phyloP scores from a whole-genome alignment of 2,329 filamentous ascomycete genomes.

The Monosporascus sp. region DNA sequence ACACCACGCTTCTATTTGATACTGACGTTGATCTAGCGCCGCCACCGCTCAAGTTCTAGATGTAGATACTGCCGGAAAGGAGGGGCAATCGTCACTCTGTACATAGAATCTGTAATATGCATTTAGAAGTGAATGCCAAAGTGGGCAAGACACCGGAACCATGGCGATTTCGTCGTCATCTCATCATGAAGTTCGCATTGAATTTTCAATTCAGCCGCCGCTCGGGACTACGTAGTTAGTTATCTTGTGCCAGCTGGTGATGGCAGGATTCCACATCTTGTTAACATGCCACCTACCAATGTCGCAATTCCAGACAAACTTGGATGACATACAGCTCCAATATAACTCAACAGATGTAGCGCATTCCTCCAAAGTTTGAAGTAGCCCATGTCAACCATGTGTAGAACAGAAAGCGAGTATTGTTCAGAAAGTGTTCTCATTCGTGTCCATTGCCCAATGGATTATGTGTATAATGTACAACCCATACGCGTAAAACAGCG shows the following conservation, averaged over 20 bases:
- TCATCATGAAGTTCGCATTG: background rate
- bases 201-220: background rate
- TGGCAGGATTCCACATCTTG: too few species aligned
- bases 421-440: constrained; percentile 51
- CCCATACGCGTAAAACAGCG: constrained; percentile 48
- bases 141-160: constrained; percentile 3
- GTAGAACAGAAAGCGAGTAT: background rate
- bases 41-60: constrained; percentile 43
- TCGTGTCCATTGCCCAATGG: constrained; percentile 63
- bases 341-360: background rate
- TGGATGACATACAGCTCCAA: background rate
- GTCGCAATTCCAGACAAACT: background rate
- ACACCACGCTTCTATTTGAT: background rate
- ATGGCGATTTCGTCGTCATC: background rate
- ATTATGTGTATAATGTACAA: constrained; percentile 62
- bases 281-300: too few species aligned
- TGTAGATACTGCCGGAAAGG: constrained; percentile 4
- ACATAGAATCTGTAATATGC: constrained; percentile 27
- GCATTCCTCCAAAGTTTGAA: background rate
- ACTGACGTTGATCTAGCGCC: constrained; percentile 35
- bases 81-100: constrained; percentile 21
- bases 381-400: background rate
- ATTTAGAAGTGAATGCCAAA: constrained; percentile 10
- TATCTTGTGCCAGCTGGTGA: too few species aligned
- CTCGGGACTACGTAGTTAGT: too few species aligned